Conservation (phyloP, 2,329 filamentous ascomycete species). For the Biscogniauxia sp. region DNA sequence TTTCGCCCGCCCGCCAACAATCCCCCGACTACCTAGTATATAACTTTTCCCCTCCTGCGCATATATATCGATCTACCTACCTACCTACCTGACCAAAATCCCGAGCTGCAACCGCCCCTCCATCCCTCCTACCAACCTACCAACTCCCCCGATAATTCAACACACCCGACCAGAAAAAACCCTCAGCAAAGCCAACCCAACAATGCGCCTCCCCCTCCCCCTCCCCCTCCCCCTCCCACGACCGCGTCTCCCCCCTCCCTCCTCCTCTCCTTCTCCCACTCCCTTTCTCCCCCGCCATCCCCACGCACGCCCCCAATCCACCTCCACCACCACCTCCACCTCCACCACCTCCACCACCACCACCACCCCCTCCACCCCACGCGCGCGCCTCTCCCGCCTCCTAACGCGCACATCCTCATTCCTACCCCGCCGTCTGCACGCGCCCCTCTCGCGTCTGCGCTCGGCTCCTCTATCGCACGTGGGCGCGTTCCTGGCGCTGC, state of each 20-base stretch:
- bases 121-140: too few relatives aligned
- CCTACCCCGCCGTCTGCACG: conserved; percentile 65
- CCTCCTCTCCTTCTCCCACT: not conserved
- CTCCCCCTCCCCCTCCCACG: not conserved
- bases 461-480: conserved; percentile 79
- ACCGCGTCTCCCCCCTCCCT: not conserved
- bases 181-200: not conserved
- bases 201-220: not conserved
- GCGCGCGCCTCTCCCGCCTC: conserved; percentile 43
- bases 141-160: too few relatives aligned
- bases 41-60: too few relatives aligned
- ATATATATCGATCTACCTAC: too few relatives aligned
- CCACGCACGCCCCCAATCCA: conserved; percentile 23
- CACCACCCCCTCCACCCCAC: conserved; percentile 6
- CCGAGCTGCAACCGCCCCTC: too few relatives aligned
- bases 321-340: conserved; percentile 3
- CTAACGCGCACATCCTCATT: conserved; percentile 39
- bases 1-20: too few relatives aligned
- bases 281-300: not conserved
- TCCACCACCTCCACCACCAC: conserved; percentile 1
- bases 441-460: conserved; percentile 67
- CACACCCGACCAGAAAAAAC: too few relatives aligned
- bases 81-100: too few relatives aligned
- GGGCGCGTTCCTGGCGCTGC: conserved; percentile 81
- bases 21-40: too few relatives aligned